Conservation (phyloP, 2,329 filamentous ascomycete genomes). For the Neopestalotiopsis rosae region DNA sequence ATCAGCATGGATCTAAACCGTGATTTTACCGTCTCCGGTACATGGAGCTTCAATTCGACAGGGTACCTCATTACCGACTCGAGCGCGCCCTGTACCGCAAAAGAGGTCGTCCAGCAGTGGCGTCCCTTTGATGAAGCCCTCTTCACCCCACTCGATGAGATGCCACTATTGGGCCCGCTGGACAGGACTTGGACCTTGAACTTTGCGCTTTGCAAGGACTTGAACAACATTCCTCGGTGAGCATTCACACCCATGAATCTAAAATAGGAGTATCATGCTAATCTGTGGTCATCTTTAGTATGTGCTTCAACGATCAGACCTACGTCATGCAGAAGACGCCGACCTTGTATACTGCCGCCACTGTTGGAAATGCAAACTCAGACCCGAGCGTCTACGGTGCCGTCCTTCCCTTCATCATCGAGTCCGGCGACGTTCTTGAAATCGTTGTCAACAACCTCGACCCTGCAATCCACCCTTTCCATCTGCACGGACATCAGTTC, state of each 20-base stretch:
- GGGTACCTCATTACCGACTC: constrained; percentile 48
- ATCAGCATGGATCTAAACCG: constrained; percentile 49
- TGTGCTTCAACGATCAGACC: constrained; percentile 68
- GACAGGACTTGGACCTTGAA: constrained; percentile 61
- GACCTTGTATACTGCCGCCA: constrained; percentile 73
- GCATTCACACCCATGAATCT: constrained; percentile 19
- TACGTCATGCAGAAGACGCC: constrained; percentile 74
- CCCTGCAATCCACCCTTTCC: constrained; percentile 54
- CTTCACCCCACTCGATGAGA: constrained; percentile 61
- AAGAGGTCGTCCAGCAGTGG: constrained; percentile 40
- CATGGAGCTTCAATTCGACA: constrained; percentile 47
- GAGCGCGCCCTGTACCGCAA: constrained; percentile 29
- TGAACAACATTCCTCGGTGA: constrained; percentile 65
- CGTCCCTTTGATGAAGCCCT: constrained; percentile 67
- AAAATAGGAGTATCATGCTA: background rate
- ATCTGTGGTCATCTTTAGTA: constrained; percentile 30
- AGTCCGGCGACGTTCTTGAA: constrained; percentile 46
- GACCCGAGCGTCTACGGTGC: constrained; percentile 48
- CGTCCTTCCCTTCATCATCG: constrained; percentile 46
- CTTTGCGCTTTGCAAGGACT: constrained; percentile 64
- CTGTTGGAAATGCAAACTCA: constrained; percentile 51
- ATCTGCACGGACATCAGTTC: constrained; percentile 62
- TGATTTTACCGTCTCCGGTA: constrained; percentile 39
- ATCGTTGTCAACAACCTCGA: constrained; percentile 58
- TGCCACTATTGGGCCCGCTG: constrained; percentile 55